Base-by-base conservation (phyloP, 768 basidiomycete species). In the Lentinus brumalis region DNA sequence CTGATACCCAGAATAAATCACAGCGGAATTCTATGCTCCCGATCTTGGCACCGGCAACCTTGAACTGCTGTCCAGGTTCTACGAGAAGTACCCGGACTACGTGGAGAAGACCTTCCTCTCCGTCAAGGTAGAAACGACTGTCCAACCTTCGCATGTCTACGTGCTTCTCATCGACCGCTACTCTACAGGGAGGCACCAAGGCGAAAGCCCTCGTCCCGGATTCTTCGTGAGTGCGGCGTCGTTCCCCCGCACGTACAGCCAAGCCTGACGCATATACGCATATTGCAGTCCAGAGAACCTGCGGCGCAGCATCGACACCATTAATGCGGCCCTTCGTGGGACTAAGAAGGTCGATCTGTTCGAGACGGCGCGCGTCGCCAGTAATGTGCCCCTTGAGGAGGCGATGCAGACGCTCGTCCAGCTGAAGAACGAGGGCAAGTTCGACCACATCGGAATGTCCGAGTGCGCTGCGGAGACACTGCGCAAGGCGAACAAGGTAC, bases 11-110 rank as follows among this genome's bases (percentile, higher is more conserved):
- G n/a, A n/a, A n/a, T n/a, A n/a, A 1, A 7, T 3, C 3, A 35
- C 60, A 77, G 86, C 77, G 18, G 81, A 84, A 56, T 89, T 89
- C 71, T 89, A 89, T 59, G 84, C 58, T 7, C 53, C 79, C 1
- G 74, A 79, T 40, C 40, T 68, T 5, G 61, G 73, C 15, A 71
- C 76, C 0, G 76, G 76, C 14, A 85, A 85, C 66, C 70, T 86
- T 11, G 70, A 79, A 66, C 75, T 85, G 1, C 68, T 86, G 50
- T 67, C 76, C 0, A 71, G 81, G 6, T 86, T 85, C 76, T 83
- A 80, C 72, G 74, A 76, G 35, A 76, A 78, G 56, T 71, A 79
- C 64, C 79, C 79, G 0, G 71, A 74, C 11, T 76, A 81, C 54
- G 75, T 71, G 16, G 80, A 83, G 42, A 77, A 75, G 63, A 74